Evolutionary conservation across 352 stramenopile species (phyloP), one percentile per base, ranked within the genome.

Genomic region (Phytophthora capsici): DNA sequence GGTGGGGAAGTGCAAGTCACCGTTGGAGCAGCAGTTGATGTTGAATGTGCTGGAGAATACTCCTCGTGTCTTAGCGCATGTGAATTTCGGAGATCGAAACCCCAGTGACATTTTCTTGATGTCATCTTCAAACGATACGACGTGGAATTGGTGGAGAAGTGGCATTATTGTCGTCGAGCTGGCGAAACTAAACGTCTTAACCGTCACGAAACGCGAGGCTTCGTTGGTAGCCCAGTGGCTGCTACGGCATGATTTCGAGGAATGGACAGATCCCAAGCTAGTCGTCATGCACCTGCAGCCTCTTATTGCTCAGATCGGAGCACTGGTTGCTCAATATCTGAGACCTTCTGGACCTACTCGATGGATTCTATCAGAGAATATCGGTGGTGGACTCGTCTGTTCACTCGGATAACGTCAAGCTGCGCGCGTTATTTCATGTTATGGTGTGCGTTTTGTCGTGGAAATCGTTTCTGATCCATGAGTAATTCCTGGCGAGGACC

Each of bases 11-110:
- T 69, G 63, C 20, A 58, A 73, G 6, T 66, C 56, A 6, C 56
- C 44, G 6, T 9, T 79, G 12, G 79, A 90, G 55, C 78, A 86
- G 38, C 51, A 63, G 23, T 34, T 87, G 47, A 61, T 91, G 30
- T 46, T 91, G n/a, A 36, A 55, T 17, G 37, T 79, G 25, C 36
- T 91, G 10, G 26, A 28, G 2, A 45, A 66, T 9, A 57, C 66
- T n/a, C n/a, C 37, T 26, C 65, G 57, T 54, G 69, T 78, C 19
- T 32, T 78, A 10, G 64, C 60, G 6, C 66, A 70, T 9, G 14
- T 78, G 37, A 36, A 71, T 30, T 73, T 66, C 47, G 37, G 57
- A 12, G 69, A 71, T 4, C 57, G 40, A 38, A 37, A 36, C 8
- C 16, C 28, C 30, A 53, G 52, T 36, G 68, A 67, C 4, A 47